A percentile compares a stretch with the other conserved stretches of the same genome.
Conservation (phyloP, 2,329 filamentous ascomycete species). For the Tolypocladium tropicale region DNA sequence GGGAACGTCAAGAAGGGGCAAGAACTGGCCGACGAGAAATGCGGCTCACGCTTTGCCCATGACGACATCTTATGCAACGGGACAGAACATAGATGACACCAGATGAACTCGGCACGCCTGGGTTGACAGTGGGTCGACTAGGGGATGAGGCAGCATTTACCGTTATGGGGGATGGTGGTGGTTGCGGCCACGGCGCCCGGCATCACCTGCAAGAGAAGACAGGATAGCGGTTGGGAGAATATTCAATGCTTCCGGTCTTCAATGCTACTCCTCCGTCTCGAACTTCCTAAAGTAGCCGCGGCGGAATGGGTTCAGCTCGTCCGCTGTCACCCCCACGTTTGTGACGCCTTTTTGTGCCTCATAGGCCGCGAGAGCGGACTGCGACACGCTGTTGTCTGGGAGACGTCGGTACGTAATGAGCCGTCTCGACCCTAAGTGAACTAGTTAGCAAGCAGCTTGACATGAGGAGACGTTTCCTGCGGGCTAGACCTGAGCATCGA, state of each 20-base stretch:
- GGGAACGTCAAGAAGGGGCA: not conserved
- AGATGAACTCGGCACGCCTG: not conserved
- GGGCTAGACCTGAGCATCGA: not conserved
- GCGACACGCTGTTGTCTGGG: constrained; percentile 45
- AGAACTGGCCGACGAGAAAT: not conserved
- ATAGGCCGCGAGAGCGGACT: constrained; percentile 27
- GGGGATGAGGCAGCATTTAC: not conserved
- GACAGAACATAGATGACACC: not conserved
- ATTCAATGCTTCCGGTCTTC: not conserved
- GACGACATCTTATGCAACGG: not conserved
- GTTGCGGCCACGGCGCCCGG: not conserved
- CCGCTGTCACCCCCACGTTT: constrained; percentile 36
- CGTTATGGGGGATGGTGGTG: not conserved
- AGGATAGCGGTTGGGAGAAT: not conserved
- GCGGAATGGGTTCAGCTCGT: constrained; percentile 52
- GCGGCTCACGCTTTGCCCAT: not conserved
- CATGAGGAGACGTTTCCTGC: not conserved
- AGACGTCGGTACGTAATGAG: constrained; percentile 77
- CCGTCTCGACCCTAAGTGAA: constrained; percentile 65
- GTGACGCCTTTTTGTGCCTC: constrained; percentile 16
- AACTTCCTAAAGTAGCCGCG: constrained; percentile 49
- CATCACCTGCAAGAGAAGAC: not conserved
- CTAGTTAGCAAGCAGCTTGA: constrained; percentile 6
- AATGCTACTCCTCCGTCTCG: constrained; percentile 16
- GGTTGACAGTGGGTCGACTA: not conserved